Percentiles rank a stretch among this genome's conserved stretches.
Conservation (phyloP, 306 rosid genomes). For the Cucumis hystrix region DNA sequence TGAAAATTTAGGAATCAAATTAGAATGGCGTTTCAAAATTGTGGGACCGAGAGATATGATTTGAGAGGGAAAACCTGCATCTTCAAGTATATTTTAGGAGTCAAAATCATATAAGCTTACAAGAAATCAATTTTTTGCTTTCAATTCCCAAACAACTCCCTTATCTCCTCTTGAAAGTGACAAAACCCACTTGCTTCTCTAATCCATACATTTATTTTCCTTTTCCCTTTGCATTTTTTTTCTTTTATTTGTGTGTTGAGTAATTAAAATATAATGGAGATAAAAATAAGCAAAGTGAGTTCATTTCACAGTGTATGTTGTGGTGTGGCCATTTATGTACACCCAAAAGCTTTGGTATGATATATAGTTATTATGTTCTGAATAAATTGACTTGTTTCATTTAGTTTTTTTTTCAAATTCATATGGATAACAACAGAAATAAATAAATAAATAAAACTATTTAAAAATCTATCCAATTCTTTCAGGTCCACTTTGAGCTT, state of each 20-base stretch:
- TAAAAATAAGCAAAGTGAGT: neutral
- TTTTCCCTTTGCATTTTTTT: neutral
- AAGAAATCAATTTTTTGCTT: slow-evolving; percentile 32
- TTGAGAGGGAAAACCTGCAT: too few relatives aligned
- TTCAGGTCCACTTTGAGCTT: too few relatives aligned
- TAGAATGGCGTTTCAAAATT: too few relatives aligned
- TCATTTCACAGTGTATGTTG: neutral
- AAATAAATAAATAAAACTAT: too few relatives aligned
- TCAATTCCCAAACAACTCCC: slow-evolving; percentile 35
- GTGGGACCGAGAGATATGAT: too few relatives aligned
- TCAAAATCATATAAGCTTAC: slow-evolving; percentile 37
- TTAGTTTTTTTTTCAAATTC: too few relatives aligned
- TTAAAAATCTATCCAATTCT: too few relatives aligned
- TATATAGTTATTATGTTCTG: neutral
- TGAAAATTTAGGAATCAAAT: too few relatives aligned
- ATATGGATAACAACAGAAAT: too few relatives aligned
- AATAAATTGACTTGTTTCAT: neutral
- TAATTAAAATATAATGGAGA: neutral
- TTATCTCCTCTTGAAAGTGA: neutral
- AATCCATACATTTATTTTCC: neutral
- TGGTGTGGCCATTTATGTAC: neutral
- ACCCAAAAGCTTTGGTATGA: neutral
- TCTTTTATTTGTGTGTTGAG: neutral
- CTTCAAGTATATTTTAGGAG: neutral
- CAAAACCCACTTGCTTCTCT: neutral